A percentile compares a stretch with the other conserved stretches of the same genome.
These are phyloP conservation scores for Peronospora belbahrii DNA, from an alignment of 352 stramenopile genomes.

Conservation along the genomic window DNA sequence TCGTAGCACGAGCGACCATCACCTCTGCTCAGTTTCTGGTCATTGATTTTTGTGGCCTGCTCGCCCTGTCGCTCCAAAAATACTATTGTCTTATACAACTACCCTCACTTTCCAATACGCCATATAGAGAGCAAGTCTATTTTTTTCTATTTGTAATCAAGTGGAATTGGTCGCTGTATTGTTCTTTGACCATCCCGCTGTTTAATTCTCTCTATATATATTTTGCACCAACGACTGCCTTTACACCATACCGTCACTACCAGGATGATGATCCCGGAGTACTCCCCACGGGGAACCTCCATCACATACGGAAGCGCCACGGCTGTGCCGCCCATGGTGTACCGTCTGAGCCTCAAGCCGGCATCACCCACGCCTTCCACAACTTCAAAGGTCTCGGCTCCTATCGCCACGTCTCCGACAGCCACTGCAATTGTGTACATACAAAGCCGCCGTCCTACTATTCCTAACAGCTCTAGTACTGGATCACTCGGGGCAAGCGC, in stretches of 20 bases:
- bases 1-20: conserved; percentile 9
- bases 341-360: conserved; percentile 34
- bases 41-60: conserved; percentile 16
- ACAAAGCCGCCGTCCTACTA: conserved; percentile 16
- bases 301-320: conserved; percentile 24
- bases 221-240: neutral
- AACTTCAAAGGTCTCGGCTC: conserved; percentile 5
- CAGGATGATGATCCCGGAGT: conserved; percentile 41
- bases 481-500: conserved; percentile 15
- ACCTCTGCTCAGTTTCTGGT: conserved; percentile 7
- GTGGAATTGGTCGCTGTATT: conserved; percentile 20
- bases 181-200: conserved; percentile 18
- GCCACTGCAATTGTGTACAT: conserved; percentile 14
- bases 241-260: conserved; percentile 16
- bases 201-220: neutral
- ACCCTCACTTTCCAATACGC: conserved; percentile 21
- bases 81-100: conserved; percentile 6
- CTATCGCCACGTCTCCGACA: conserved; percentile 5
- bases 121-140: conserved; percentile 1
- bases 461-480: conserved; percentile 14
- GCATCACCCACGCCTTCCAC: conserved; percentile 12
- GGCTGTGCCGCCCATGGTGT: conserved; percentile 23
- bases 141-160: conserved; percentile 4
- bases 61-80: conserved; percentile 19
- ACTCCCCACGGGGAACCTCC: conserved; percentile 31